Evolutionary conservation across 805 yeast genomes (phyloP), one percentile per base, ranked within the genome.

Genomic region (Starmerella bombicola): DNA sequence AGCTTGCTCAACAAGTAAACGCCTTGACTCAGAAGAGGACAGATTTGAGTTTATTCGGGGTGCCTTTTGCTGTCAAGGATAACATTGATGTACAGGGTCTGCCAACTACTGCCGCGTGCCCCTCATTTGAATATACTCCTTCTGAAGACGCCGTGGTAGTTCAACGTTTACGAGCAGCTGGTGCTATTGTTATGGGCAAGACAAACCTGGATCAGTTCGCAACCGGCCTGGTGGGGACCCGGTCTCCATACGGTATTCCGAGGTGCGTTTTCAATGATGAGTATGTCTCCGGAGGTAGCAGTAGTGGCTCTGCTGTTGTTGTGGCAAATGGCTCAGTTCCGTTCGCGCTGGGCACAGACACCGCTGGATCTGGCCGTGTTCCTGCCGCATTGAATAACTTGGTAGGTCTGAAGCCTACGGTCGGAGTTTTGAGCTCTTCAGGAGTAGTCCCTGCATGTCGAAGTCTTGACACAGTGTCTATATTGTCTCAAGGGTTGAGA

Each of bases 371-470:
- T 5, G 96, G 96, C 31, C 74, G 98, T 55, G 98, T 88, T 24
- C 98, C 98, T 21, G 97, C 97, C 20, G 88, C 85, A 23, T 68
- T 88, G 50, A 88, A 88, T 69, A 91, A 91, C 61, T 64, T 85
- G 52, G 72, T 88, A 49, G 97, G 97, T 17, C 71, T 91, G 50
- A 88, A 88, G 62, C 97, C 98, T 29, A 78, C 96, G 1, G 75
- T 76, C 47, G 98, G 98, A 41, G 74, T 74, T 1, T 78, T 88
- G 53, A 81, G 94, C 7, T 76, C 93, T 43, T 59, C 67, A 3
- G 98, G 98, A 47, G 94, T 88, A n/a, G 91, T 91, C 5, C 97
- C 97, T 13, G 97, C 97, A 15, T 88, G 98, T 63, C 82, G 79
- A 59, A 83, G 95, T 1, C 69, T 88, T 39, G 98, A 88, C 60